Conservation (phyloP, 1,139 yeast genomes). For the Taiozyma sp. region DNA sequence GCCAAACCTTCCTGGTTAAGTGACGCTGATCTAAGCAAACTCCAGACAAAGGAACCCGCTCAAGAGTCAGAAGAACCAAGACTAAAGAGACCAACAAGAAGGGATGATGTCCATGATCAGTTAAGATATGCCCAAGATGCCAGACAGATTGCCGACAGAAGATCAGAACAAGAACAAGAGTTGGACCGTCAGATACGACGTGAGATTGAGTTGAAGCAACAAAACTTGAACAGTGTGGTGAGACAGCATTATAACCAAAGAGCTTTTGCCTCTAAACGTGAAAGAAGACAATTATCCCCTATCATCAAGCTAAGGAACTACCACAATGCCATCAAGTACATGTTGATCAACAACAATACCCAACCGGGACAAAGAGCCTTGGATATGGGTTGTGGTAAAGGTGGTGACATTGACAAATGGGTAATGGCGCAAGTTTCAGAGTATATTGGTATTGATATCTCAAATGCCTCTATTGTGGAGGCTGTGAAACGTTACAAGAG, state of each 20-base stretch:
- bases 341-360: conserved; percentile 70
- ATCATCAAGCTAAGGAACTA: conserved; percentile 83
- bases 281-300: conserved; percentile 71
- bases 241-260: conserved; percentile 83
- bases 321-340: conserved; percentile 88
- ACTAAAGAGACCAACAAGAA: conserved; percentile 12
- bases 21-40: conserved; percentile 30
- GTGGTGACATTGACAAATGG: conserved; percentile 94
- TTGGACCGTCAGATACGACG: conserved; percentile 2
- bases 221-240: conserved; percentile 48
- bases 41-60: conserved; percentile 10
- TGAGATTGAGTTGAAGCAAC: conserved; percentile 16
- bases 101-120: conserved; percentile 6
- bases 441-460: conserved; percentile 87
- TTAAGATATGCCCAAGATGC: conserved; percentile 2
- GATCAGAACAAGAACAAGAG: conserved; percentile 17
- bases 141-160: conserved; percentile 1
- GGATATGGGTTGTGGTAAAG: conserved; percentile 96
- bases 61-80: conserved; percentile 1
- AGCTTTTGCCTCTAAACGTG: conserved; percentile 62
- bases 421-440: conserved; percentile 68
- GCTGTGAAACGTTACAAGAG: conserved; percentile 71
- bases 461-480: conserved; percentile 82
- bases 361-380: conserved; percentile 51
- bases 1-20: conserved; percentile 30